phyloP scores from a whole-genome alignment of 1,284 basidiomycete species.

The Apiotrichum sp. region DNA sequence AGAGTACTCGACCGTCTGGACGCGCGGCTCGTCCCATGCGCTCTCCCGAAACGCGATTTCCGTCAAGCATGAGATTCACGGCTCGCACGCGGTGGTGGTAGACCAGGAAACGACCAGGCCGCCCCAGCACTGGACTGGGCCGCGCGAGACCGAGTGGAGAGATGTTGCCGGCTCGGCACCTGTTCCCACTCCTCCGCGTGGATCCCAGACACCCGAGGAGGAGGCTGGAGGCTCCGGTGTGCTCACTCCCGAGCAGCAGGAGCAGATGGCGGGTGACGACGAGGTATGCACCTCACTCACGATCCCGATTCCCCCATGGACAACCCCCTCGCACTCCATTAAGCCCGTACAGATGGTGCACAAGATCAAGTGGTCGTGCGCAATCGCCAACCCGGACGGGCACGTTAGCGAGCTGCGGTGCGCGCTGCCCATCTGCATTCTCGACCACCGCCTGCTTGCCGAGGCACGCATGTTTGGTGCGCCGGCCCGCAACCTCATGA shows the following conservation, averaged over 20 bases:
- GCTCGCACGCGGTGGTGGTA: constrained; percentile 52
- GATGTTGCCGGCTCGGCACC: background rate
- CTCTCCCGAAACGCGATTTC: constrained; percentile 60
- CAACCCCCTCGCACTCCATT: constrained; percentile 56
- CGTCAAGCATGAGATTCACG: constrained; percentile 63
- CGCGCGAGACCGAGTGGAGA: background rate
- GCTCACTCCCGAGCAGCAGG: constrained; percentile 20
- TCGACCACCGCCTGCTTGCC: constrained; percentile 63
- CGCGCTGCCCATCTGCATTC: constrained; percentile 76
- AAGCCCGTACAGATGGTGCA: constrained; percentile 66
- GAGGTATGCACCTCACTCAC: constrained; percentile 50
- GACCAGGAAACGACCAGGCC: constrained; percentile 26
- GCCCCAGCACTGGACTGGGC: constrained; percentile 21
- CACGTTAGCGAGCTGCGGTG: constrained; percentile 86
- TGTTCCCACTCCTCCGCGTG: background rate
- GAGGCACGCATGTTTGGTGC: constrained; percentile 68
- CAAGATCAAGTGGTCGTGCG: constrained; percentile 53
- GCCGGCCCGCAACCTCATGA: constrained; percentile 62
- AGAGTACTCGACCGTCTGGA: constrained; percentile 62
- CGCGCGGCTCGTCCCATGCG: constrained; percentile 58
- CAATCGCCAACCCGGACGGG: constrained; percentile 77
- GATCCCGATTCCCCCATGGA: constrained; percentile 48
- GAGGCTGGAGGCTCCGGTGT: background rate
- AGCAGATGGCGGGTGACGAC: constrained; percentile 43
- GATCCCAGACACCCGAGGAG: background rate